phyloP scores from a whole-genome alignment of 1,284 basidiomycete species.

The Tilletia setariae region DNA sequence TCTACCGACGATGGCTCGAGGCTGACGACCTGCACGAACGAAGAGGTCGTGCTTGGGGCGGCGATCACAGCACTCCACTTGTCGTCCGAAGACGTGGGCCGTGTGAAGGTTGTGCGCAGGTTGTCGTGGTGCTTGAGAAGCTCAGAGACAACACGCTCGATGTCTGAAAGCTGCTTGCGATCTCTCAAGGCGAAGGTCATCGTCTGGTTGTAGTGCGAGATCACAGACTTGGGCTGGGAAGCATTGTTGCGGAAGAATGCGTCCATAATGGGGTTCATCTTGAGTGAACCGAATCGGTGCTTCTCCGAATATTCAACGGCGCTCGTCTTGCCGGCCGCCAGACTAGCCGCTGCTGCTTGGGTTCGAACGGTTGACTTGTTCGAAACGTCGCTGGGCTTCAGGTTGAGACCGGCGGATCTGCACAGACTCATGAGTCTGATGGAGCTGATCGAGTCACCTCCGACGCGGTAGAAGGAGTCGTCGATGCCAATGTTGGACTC shows the following conservation, averaged over 20 bases:
- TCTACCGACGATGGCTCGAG: not conserved
- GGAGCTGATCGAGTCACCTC: conserved; percentile 14
- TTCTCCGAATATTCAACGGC: not conserved
- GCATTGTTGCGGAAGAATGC: not conserved
- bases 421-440: conserved; percentile 11
- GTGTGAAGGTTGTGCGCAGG: not conserved
- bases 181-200: not conserved
- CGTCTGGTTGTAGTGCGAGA: conserved; percentile 6
- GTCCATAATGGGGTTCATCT: conserved; percentile 3
- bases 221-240: not conserved
- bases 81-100: not conserved
- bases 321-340: not conserved
- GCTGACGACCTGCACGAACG: not conserved
- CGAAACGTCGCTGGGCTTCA: conserved; percentile 1
- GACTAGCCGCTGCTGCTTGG: not conserved
- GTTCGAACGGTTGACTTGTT: not conserved
- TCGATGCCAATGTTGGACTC: conserved; percentile 6
- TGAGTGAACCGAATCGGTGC: not conserved
- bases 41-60: not conserved
- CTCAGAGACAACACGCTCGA: not conserved
- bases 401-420: not conserved
- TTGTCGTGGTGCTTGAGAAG: not conserved
- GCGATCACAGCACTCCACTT: not conserved
- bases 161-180: not conserved
- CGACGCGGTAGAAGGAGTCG: no score